Base-by-base conservation (phyloP, 2,329 filamentous ascomycete genomes). In the Phyllosticta citriasiana region DNA sequence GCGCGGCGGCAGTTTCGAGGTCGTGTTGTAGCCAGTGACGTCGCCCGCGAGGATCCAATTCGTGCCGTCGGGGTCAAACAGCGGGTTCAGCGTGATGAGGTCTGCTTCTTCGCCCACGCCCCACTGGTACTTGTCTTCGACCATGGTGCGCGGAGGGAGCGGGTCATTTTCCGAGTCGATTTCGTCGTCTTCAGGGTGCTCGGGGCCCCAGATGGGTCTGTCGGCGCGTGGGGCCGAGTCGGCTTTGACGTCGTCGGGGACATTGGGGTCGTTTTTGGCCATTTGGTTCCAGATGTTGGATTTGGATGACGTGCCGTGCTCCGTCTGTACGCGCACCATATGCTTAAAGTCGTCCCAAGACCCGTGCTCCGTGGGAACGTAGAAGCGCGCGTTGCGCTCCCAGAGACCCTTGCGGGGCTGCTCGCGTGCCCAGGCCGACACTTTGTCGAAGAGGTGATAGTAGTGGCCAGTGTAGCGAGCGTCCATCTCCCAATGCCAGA, bases 401-500 rank as follows among this genome's bases (percentile, higher is more conserved):
- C 89, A 93, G 9, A 91, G 78, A n/a, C 84, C 83, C 63, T 84
- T 82, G 27, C 88, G 83, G 1, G 86, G 84, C 70, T 93, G 88
- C 56, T 82, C 72, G 61, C 80, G 80, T 1, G 86, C 84, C 85
- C 88, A 93, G 54, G 79, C 76, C 14, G 80, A 80, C 12, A 90
- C 78, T 53, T 84, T 82, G 64, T 87, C 80, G 65, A 93, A 86
- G 14, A 93, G 80, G 69, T 92, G 87, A 73, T 91, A 91, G 77
- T 89, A 93, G 74, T 96, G 91, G 40, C 91, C 91, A 0, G 88
- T 94, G 73, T 95, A 96, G 30, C 91, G 86, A 53, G 92, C 85
- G 69, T 96, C 91, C 87, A 96, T 93, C 73, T 96, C 91, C 89
- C 91, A 95, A 66, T 96, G 89, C 91, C 91, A 96, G 74, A 91